These are phyloP conservation scores for Leccinum incarnatum DNA, from an alignment of 768 basidiomycete species.

Conservation along the genomic window DNA sequence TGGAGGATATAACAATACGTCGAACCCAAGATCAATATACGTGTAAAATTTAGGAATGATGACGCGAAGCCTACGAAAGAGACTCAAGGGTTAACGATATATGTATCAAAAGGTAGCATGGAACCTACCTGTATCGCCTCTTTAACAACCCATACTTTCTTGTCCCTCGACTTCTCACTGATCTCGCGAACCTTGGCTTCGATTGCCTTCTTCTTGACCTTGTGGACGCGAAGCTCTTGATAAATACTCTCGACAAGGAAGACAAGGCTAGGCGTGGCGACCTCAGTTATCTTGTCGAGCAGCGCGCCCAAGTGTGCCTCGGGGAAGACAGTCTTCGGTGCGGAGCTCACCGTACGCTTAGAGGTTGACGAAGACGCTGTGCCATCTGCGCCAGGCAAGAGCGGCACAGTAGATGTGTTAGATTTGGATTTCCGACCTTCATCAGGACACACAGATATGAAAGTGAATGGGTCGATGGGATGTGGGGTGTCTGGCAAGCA, in stretches of 20 bases:
- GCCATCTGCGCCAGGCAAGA: constrained; percentile 37
- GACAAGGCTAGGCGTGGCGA: constrained; percentile 60
- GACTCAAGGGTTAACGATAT: neutral
- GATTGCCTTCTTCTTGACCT: constrained; percentile 81
- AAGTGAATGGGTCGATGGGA: constrained; percentile 78
- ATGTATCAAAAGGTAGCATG: neutral
- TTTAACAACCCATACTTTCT: constrained; percentile 73
- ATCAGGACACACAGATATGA: constrained; percentile 50
- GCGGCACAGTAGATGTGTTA: constrained; percentile 43
- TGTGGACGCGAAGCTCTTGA: constrained; percentile 63
- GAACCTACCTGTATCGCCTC: constrained; percentile 11
- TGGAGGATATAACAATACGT: constrained; percentile 9
- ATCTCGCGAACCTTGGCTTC: constrained; percentile 80
- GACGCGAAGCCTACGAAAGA: constrained; percentile 8
- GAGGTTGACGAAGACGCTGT: constrained; percentile 15
- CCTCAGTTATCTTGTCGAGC: constrained; percentile 56
- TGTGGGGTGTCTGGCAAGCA: constrained; percentile 58
- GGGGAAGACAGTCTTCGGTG: constrained; percentile 65
- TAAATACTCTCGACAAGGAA: constrained; percentile 72
- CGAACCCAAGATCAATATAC: neutral
- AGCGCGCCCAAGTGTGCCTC: constrained; percentile 59
- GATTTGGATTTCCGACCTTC: constrained; percentile 24
- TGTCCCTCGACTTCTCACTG: constrained; percentile 68
- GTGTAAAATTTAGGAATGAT: constrained; percentile 5
- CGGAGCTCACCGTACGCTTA: constrained; percentile 27